These are phyloP conservation scores for Fagopyrum tataricum DNA, from an alignment of 148 eudicot species.

Conservation along the genomic window DNA sequence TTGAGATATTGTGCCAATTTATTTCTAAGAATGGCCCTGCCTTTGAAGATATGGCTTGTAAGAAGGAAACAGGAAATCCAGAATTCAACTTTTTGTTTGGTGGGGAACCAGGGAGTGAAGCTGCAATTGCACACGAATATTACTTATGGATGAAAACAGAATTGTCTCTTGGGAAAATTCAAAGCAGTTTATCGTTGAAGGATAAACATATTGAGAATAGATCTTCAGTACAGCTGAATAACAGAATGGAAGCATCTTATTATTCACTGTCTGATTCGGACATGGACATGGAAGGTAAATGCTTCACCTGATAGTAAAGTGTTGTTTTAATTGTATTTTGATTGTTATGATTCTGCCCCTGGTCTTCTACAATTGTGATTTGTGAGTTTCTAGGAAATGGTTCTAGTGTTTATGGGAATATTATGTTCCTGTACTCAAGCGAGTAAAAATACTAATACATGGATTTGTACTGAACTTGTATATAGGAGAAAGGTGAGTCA, in stretches of 20 bases:
- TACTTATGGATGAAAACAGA: slow-evolving; percentile 60
- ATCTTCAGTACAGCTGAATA: slow-evolving; percentile 18
- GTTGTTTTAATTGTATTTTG: neutral
- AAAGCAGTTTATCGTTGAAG: slow-evolving; percentile 16
- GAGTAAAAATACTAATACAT: neutral
- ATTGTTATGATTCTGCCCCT: neutral
- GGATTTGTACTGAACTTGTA: neutral
- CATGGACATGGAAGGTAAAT: slow-evolving; percentile 96
- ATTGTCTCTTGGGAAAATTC: slow-evolving; percentile 24
- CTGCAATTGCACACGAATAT: slow-evolving; percentile 45
- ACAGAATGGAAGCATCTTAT: slow-evolving; percentile 21
- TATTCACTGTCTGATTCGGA: slow-evolving; percentile 77
- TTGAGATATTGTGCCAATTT: slow-evolving; percentile 45
- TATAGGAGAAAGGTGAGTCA: neutral
- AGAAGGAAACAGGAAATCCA: slow-evolving; percentile 49
- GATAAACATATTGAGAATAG: slow-evolving; percentile 20
- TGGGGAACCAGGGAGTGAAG: slow-evolving; percentile 66
- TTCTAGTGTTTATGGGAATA: neutral
- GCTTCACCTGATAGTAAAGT: slow-evolving; percentile 9
- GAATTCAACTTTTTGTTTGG: slow-evolving; percentile 57
- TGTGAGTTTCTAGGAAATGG: neutral
- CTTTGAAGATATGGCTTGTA: slow-evolving; percentile 46
- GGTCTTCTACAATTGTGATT: neutral
- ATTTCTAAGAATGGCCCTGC: slow-evolving; percentile 54
- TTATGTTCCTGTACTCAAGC: neutral